Evolutionary conservation across 2,329 filamentous ascomycete species (phyloP).

Genomic region (Epichloe elymi): DNA sequence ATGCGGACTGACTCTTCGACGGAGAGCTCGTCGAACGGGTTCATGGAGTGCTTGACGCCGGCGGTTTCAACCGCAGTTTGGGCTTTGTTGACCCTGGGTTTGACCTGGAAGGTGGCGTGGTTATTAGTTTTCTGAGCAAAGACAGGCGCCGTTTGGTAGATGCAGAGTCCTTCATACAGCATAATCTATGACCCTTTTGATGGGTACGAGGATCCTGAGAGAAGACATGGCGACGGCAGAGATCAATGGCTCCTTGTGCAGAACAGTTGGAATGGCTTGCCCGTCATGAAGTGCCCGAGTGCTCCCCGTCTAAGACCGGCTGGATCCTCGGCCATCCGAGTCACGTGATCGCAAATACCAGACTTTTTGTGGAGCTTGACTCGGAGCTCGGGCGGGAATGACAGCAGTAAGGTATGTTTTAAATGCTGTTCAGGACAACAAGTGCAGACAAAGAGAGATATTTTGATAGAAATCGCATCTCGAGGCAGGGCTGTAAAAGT

Average conservation of each 20-base stretch:
- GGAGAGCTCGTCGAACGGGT: conserved; percentile 97
- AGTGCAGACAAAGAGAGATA: no score
- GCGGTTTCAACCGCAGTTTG: conserved; percentile 82
- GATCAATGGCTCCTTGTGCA: conserved; percentile 2
- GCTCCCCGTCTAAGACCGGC: conserved; percentile 31
- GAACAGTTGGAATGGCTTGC: not conserved
- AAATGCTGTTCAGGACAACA: no score
- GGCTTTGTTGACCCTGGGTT: conserved; percentile 56
- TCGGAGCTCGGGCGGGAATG: not conserved
- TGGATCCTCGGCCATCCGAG: conserved; percentile 25
- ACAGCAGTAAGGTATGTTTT: no score
- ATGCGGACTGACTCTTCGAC: conserved; percentile 93
- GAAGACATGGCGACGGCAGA: conserved; percentile 37
- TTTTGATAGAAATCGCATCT: not conserved
- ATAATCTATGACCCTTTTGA: conserved; percentile 81
- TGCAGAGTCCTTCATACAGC: conserved; percentile 39
- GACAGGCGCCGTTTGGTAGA: not conserved
- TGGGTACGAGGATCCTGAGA: conserved; percentile 63
- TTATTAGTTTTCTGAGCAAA: not conserved
- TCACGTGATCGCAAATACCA: conserved; percentile 20
- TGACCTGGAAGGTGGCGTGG: conserved; percentile 34
- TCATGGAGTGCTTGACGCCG: conserved; percentile 95
- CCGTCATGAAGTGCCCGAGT: conserved; percentile 7
- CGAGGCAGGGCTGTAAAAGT: not conserved
- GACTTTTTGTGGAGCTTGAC: not conserved